Evolutionary conservation across 2,329 filamentous ascomycete genomes (phyloP), one percentile per base, ranked within the genome.

Genomic region (Aspergillus pseudotamarii): DNA sequence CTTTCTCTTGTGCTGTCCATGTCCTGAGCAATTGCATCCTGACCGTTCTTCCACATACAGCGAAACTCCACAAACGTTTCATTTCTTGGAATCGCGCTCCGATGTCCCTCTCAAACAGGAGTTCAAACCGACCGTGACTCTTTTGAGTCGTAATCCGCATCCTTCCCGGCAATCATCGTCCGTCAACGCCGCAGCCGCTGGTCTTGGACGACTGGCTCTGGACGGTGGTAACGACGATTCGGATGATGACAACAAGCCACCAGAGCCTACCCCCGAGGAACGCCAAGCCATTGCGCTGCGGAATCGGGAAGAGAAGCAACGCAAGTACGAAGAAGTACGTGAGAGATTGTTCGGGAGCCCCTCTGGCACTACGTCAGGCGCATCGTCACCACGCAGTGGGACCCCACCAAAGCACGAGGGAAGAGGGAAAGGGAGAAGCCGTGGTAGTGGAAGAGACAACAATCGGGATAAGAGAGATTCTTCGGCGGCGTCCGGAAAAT

Each of bases 241-340:
- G 30, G 87, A 91, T 59, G 86, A 89, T 30, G 86, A 88, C 56
- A 79, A 81, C 59, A 88, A 86, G 74, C 86, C 87, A 66, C 82
- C 84, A 23, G 88, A 88, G 69, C 86, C 88, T 50, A 91, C 88
- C 0, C 86, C 90, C 4, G 91, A 94, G 71, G 91, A 97, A 80
- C 86, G 93, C 38, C 88, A 91, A 65, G 86, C 88, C 28, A 91
- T 91, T 73, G 91, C 94, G 59, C 88, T 93, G 75, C 85, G 86
- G 56, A 92, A 96, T 70, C 86, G 89, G 11, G 93, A 96, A 73
- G 93, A 96, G 80, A 97, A 95, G 81, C 91, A 96, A 81, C 89
- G 89, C 61, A 91, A 91, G 64, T 97, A 97, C 75, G 91, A 96
- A 65, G 93, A 97, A 80, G 92, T 89, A 6, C 86, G 94, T 34